Base-by-base conservation (phyloP, 1,284 basidiomycete genomes). In the Abortiporus biennis region DNA sequence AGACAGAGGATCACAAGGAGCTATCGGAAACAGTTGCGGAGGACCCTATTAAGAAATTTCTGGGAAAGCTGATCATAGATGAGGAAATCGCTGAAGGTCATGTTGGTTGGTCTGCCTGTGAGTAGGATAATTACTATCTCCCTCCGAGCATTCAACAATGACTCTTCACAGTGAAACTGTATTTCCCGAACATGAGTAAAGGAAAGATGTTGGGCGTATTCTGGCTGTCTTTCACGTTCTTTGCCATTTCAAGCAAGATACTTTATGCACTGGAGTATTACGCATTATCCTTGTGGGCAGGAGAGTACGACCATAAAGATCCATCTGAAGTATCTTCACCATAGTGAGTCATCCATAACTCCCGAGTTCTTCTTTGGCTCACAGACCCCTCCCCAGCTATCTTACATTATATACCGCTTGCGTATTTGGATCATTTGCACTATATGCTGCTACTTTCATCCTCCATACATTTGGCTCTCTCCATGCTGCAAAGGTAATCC, bases 21-120 rank as follows among this genome's bases (percentile, higher is more conserved):
- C 51, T 25, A 6, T 13, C 40, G 19, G 40, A 42, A 9, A 16
- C 20, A 4, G 27, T n/a, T 9, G 29, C 65, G 67, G 24, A 41
- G 40, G 57, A 59, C 32, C 45, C 64, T n/a, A n/a, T n/a, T n/a
- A 67, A 71, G 34, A 44, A 49, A 3, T 51, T 60, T 43, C 50
- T 36, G 13, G 72, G 72, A 0, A 73, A 76, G 49, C 59, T 81
- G 2, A 64, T 79, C 30, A 62, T 78, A 16, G 74, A 70, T 4
- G 80, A 82, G 51, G 79, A 82, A 56, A 68, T 78, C 39, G 68
- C 72, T 2, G 63, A 72, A 43, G 80, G 79, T 1, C 69, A 73
- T 40, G 67, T 80, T 13, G 66, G 74, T 50, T 68, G 71, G 62
- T 40, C 54, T 1, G 66, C 71, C 6, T 44, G 68, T 68, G 44